Evolutionary conservation across 2,329 filamentous ascomycete genomes (phyloP).

Genomic region (Biscogniauxia mediterranea): DNA sequence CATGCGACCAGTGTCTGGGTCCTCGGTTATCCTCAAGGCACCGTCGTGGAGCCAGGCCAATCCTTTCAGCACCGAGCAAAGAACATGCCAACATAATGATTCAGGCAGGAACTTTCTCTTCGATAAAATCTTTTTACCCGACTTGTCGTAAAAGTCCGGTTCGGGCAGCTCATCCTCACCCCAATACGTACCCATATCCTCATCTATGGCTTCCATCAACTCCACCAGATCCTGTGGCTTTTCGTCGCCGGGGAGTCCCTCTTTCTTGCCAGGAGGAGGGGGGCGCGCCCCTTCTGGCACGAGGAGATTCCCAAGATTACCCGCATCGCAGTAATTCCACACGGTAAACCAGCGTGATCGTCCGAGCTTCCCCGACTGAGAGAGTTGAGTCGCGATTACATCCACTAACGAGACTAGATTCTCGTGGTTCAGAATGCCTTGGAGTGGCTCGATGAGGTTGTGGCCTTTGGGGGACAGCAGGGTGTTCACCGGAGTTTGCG

Average conservation of each 20-base stretch:
- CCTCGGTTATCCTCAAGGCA: slow-evolving; percentile 25
- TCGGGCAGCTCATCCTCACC: too few relatives aligned
- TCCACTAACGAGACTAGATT: slow-evolving; percentile 47
- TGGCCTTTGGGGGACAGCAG: slow-evolving; percentile 19
- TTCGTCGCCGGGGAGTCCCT: slow-evolving; percentile 9
- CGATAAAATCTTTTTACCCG: not conserved
- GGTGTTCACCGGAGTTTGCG: slow-evolving; percentile 3
- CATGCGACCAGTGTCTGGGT: slow-evolving; percentile 3
- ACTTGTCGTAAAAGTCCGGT: too few relatives aligned
- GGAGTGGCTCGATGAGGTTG: slow-evolving; percentile 29
- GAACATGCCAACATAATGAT: slow-evolving; percentile 55
- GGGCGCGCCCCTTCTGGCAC: slow-evolving; percentile 6
- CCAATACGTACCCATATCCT: too few relatives aligned
- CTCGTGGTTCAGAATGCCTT: slow-evolving; percentile 46
- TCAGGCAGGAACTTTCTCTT: slow-evolving; percentile 45
- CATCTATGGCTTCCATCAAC: too few relatives aligned
- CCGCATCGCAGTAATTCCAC: slow-evolving; percentile 54
- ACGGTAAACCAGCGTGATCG: slow-evolving; percentile 29
- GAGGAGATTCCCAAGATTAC: slow-evolving; percentile 45
- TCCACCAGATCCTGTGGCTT: slow-evolving; percentile 22
- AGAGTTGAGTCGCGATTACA: slow-evolving; percentile 29
- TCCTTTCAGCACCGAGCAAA: slow-evolving; percentile 45
- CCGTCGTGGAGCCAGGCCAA: slow-evolving; percentile 55
- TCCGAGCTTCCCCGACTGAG: slow-evolving; percentile 14
- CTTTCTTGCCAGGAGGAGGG: slow-evolving; percentile 2